Conservation (phyloP, 78 protist genomes). For the Guillardia theta region DNA sequence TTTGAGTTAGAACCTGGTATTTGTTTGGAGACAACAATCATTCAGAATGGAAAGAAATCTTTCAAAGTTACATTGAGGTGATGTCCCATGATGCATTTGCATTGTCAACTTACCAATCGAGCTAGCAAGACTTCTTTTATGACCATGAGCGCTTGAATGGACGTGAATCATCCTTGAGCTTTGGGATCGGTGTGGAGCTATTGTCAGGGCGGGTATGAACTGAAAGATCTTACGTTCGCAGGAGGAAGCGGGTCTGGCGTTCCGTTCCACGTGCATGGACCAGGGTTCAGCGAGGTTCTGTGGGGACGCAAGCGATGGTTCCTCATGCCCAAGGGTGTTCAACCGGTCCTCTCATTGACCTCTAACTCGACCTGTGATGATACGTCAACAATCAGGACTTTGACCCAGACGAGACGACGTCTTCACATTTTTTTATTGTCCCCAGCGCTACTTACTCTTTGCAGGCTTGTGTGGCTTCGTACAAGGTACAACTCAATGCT, state of each 20-base stretch:
- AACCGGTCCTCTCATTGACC: not conserved
- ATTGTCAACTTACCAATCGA: too few species aligned
- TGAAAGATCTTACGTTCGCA: too few species aligned
- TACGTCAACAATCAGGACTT: not conserved
- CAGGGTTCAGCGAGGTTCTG: not conserved
- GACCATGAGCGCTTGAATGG: too few species aligned
- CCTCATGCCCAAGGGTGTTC: not conserved
- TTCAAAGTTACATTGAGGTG: not conserved
- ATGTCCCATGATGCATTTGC: not conserved
- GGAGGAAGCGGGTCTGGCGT: not conserved
- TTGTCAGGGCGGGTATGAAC: too few species aligned
- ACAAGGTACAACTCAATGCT: not conserved
- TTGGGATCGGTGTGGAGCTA: too few species aligned
- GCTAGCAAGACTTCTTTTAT: too few species aligned
- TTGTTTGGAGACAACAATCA: not conserved
- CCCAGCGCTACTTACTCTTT: not conserved
- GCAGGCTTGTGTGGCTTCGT: not conserved
- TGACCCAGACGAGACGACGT: not conserved
- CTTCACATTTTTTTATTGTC: not conserved
- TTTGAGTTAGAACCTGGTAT: not conserved
- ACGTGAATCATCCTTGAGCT: too few species aligned
- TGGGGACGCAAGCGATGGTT: not conserved
- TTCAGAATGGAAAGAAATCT: not conserved
- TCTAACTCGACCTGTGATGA: not conserved
- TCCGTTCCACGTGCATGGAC: not conserved